Base-by-base conservation (phyloP, 2,329 filamentous ascomycete species). In the Meredithiella fracta region DNA sequence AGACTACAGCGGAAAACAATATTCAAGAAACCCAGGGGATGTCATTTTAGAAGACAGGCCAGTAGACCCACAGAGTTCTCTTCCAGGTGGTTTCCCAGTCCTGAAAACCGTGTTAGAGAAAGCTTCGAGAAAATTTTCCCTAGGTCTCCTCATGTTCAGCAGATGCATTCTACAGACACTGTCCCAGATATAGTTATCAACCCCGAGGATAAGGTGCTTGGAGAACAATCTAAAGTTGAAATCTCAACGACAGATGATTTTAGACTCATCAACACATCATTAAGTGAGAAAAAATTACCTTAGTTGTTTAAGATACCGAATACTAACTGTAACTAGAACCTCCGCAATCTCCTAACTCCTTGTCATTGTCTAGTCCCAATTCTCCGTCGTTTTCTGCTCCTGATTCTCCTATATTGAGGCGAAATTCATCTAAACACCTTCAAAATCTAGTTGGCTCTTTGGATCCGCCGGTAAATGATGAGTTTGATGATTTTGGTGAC, bases 401-500 rank as follows among this genome's bases (percentile, higher is more conserved):
- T 29, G 60, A 53, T 20, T 58, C 59, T 38, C 34, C 58, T 17
- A 29, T 47, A 2, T 22, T 42, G 26, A 58, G 47, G 47, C 51
- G 52, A 17, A 54, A 50, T 17, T 55, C 55, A 14, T 53, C 53
- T 40, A 51, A 47, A 5, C 44, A 54, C 25, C 25, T 57, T 3
- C 58, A 57, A 22, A 57, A 47, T 37, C 55, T 47, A 29, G 17
- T 38, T 17, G 63, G 65, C 26, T 63, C 57, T 2, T 56, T 51
- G 1, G 53, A 44, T 34, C 53, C 49, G 5, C 34, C 29, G 1
- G 38, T n/a, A 42, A 65, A 67, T 23, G 65, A 65, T 60, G 75
- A 73, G 44, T 79, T 78, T 64, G 77, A 73, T 22, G 78, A 80
- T 59, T 76, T 78, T 67, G 77, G 82, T 64, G 78, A 80, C 59